A percentile compares a stretch with the other conserved stretches of the same genome.
Conservation (phyloP, 108 stramenopile species). For the Nitzschia sp. region DNA sequence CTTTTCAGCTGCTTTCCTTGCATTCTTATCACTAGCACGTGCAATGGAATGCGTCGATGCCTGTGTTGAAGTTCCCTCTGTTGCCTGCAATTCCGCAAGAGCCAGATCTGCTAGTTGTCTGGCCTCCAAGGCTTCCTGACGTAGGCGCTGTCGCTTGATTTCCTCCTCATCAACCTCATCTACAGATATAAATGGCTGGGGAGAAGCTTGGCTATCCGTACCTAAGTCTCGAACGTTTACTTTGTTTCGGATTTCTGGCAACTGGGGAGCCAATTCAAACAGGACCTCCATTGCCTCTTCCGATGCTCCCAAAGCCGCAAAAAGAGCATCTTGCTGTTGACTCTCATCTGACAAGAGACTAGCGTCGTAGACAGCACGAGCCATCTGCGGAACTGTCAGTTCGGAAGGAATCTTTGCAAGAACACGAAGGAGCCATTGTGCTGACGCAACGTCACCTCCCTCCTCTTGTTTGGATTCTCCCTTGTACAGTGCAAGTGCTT, state of each 20-base stretch:
- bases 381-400: slow-evolving; percentile 31
- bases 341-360: slow-evolving; percentile 31
- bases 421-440: slow-evolving; percentile 25
- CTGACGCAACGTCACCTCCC: neutral
- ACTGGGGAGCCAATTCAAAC: slow-evolving; percentile 44
- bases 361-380: slow-evolving; percentile 40
- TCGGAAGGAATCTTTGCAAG: slow-evolving; percentile 32
- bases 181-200: neutral
- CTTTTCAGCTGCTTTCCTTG: slow-evolving; percentile 60
- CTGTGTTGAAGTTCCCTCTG: neutral
- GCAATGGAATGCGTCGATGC: slow-evolving; percentile 63
- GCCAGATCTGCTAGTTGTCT: slow-evolving; percentile 58
- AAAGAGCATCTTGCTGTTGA: slow-evolving; percentile 60
- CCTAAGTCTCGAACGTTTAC: slow-evolving; percentile 7
- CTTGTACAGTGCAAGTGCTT: slow-evolving; percentile 8
- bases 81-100: slow-evolving; percentile 46
- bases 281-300: slow-evolving; percentile 55
- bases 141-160: slow-evolving; percentile 41
- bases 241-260: slow-evolving; percentile 34
- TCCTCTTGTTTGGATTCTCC: slow-evolving; percentile 24
- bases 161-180: slow-evolving; percentile 36
- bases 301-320: slow-evolving; percentile 55
- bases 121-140: slow-evolving; percentile 66
- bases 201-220: neutral
- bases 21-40: slow-evolving; percentile 50